phyloP scores from a whole-genome alignment of 805 yeast genomes.

The Yarrowia sp. region DNA sequence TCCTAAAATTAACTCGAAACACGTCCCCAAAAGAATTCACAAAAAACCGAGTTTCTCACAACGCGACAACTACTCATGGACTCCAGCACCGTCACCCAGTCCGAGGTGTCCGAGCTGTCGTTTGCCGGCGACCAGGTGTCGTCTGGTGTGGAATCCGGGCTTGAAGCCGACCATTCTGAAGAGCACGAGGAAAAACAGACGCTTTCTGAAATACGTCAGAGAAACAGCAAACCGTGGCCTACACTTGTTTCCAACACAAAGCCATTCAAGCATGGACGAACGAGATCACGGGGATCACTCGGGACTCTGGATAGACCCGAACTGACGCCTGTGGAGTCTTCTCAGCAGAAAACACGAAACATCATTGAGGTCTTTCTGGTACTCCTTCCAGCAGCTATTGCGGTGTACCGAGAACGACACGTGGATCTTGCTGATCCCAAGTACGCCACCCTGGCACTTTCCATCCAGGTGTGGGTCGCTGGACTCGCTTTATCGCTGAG shows the following conservation, averaged over 20 bases:
- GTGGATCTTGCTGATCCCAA: neutral
- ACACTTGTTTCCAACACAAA: neutral
- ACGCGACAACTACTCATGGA: neutral
- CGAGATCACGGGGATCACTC: neutral
- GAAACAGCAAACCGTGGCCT: conserved; percentile 7
- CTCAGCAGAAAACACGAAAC: conserved; percentile 6
- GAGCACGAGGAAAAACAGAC: conserved; percentile 6
- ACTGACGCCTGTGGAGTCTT: neutral
- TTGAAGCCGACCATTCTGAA: conserved; percentile 15
- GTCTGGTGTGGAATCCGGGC: conserved; percentile 18
- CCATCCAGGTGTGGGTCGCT: conserved; percentile 16
- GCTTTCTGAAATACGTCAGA: neutral
- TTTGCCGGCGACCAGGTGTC: conserved; percentile 25
- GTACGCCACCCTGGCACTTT: neutral
- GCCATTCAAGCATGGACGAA: conserved; percentile 4
- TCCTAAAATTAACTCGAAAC: too few species aligned
- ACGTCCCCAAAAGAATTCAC: too few species aligned
- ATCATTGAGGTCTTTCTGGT: conserved; percentile 4
- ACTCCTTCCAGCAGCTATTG: conserved; percentile 18
- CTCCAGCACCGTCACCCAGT: conserved; percentile 22
- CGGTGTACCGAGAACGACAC: neutral
- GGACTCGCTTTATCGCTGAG: conserved; percentile 3
- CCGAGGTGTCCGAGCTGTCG: conserved; percentile 25
- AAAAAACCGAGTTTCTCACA: too few species aligned
- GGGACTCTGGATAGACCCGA: conserved; percentile 9